These are phyloP conservation scores for Bryoerythrophyllum caledonicum DNA, from an alignment of 225 moss, liverwort and hornwort genomes.

Conservation along the genomic window DNA sequence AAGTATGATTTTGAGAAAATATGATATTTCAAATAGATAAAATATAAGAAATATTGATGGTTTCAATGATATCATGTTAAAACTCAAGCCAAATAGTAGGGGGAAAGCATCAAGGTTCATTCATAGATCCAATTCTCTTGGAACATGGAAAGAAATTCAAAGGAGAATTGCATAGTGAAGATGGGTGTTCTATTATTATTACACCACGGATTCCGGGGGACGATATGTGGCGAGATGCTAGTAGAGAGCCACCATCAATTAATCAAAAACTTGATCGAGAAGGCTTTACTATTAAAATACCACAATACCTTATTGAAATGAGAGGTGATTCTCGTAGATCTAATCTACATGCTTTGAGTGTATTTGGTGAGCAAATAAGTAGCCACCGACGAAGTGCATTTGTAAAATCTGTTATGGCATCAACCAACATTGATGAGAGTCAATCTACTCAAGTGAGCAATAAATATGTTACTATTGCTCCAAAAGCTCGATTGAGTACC, in stretches of 20 bases:
- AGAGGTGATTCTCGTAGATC: constrained; percentile 62
- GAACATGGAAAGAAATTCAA: constrained; percentile 26
- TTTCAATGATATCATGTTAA: not conserved
- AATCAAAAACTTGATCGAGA: constrained; percentile 41
- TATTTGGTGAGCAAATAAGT: constrained; percentile 42
- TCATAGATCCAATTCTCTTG: not conserved
- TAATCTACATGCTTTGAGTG: constrained; percentile 53
- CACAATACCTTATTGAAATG: constrained; percentile 61
- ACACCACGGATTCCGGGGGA: constrained; percentile 52
- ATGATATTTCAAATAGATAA: not conserved
- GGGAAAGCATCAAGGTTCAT: constrained; percentile 22
- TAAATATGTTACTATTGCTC: constrained; percentile 71
- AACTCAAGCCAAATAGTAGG: constrained; percentile 8
- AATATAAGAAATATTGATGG: not conserved
- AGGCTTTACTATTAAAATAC: constrained; percentile 51
- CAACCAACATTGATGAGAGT: constrained; percentile 60
- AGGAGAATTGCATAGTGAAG: constrained; percentile 41
- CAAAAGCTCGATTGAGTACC: constrained; percentile 64
- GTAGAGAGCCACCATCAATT: constrained; percentile 29
- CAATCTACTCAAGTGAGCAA: constrained; percentile 40
- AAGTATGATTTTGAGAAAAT: too few relatives aligned
- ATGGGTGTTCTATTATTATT: constrained; percentile 32
- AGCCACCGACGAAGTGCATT: constrained; percentile 66
- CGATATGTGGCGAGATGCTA: constrained; percentile 35
- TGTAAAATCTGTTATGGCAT: constrained; percentile 70